Evolutionary conservation across 306 rosid genomes (phyloP), one percentile per base, ranked within the genome.

Genomic region (Vigna trinervia): DNA sequence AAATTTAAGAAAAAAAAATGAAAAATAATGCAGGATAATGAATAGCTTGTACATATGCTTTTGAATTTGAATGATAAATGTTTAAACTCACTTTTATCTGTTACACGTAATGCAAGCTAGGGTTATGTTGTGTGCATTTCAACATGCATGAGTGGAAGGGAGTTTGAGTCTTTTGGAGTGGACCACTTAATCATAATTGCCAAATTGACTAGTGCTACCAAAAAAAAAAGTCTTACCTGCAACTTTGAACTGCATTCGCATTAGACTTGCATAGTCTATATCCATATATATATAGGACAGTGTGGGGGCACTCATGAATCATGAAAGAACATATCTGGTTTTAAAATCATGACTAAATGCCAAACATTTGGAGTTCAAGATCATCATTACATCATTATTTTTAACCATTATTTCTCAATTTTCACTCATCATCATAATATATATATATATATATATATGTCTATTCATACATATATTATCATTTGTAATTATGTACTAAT

Each of bases 171-270:
- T 71, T 71, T 64, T 5, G 41, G 22, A 41, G 69, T 80, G 84
- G 84, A 81, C 84, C 84, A 81, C 84, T 14, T 73, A 32, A 74
- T 58, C 52, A 73, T 80, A 58, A 36, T 65, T 39, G 28, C 23
- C 54, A 67, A 74, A 66, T 66, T 73, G 79, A 56, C 75, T 10
- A 69, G 64, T 56, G 74, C 47, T 51, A 23, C 30, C 63, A 47
- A 59, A 61, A 63, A 5, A 5, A 15, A 41, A 72, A 59, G 72
- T 43, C 23, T 34, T 71, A 28, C 50, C 75, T 72, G 69, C 74
- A 72, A 64, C 8, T 80, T 80, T 73, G 74, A 52, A 62, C 73
- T 48, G 52, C 77, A 58, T 69, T 69, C 13, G 71, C 51, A 69
- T 69, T 78, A 34, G 64, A 70, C 63, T 70, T 32, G 30, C 30